A percentile compares a stretch with the other conserved stretches of the same genome.
Evolutionary conservation across 169 alveolate genomes (phyloP).

Genomic region (Cryptosporidium parvum): DNA sequence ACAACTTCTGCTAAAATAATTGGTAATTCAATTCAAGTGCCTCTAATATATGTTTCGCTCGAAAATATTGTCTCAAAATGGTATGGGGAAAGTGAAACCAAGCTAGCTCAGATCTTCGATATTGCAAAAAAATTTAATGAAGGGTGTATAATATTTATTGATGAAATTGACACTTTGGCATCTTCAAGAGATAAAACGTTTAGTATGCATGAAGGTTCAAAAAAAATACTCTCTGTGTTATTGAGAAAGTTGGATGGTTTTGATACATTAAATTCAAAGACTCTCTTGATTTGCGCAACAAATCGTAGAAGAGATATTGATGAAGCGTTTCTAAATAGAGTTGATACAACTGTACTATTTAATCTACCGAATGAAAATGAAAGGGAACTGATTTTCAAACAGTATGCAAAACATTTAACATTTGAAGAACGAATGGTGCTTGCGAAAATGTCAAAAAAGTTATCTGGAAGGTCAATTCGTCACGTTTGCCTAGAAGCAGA

Average conservation of each 20-base stretch:
- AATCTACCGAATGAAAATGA: conserved; percentile 84
- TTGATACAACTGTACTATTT: conserved; percentile 83
- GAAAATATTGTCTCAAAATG: conserved; percentile 88
- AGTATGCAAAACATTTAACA: conserved; percentile 86
- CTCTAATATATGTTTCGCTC: conserved; percentile 88
- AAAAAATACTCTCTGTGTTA: conserved; percentile 87
- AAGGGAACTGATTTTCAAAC: conserved; percentile 83
- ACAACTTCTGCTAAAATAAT: conserved; percentile 92
- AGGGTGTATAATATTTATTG: conserved; percentile 87
- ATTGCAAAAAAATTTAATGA: conserved; percentile 82
- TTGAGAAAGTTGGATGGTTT: conserved; percentile 88
- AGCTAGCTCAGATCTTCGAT: conserved; percentile 86
- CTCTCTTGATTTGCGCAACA: conserved; percentile 88
- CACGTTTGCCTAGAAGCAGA: conserved; percentile 90
- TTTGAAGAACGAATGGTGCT: conserved; percentile 78
- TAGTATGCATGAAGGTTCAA: conserved; percentile 89
- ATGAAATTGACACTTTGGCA: conserved; percentile 89
- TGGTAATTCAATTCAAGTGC: conserved; percentile 84
- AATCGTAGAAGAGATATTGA: conserved; percentile 89
- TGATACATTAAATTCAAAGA: conserved; percentile 84
- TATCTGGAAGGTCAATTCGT: conserved; percentile 86
- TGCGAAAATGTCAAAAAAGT: conserved; percentile 79
- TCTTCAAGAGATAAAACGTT: conserved; percentile 83
- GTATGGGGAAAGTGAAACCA: conserved; percentile 89
- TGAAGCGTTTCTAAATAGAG: conserved; percentile 84